These are phyloP conservation scores for Diaporthe humulicola DNA, from an alignment of 2,329 filamentous ascomycete species.

Conservation along the genomic window DNA sequence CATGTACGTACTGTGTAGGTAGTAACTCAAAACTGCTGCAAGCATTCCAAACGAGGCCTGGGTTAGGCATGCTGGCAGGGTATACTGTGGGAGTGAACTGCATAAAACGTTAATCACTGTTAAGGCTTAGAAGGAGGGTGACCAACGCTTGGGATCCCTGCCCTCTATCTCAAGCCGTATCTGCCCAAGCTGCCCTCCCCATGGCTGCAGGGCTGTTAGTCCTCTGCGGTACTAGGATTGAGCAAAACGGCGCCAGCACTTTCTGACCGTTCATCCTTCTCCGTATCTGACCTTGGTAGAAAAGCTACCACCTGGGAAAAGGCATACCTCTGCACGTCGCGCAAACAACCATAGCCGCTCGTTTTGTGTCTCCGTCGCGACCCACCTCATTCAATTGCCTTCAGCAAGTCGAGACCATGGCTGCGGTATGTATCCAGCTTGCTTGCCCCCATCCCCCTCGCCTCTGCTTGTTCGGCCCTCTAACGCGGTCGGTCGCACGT, in stretches of 20 bases:
- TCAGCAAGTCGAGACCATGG: constrained; percentile 36
- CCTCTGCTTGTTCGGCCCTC: not conserved
- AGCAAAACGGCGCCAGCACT: constrained; percentile 18
- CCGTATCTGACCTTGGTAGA: constrained; percentile 30
- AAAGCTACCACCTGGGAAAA: constrained; percentile 12
- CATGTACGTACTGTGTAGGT: not conserved
- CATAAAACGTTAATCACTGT: not conserved
- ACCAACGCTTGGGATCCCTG: not conserved
- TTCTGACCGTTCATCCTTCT: not conserved
- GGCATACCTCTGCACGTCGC: constrained; percentile 7
- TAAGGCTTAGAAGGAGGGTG: not conserved
- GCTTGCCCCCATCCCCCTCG: not conserved
- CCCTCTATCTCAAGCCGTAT: not conserved
- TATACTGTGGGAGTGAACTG: not conserved
- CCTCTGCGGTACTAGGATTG: not conserved
- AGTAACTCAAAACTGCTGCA: not conserved
- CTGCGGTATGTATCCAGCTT: constrained; percentile 39
- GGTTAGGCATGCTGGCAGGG: not conserved
- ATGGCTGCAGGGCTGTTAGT: not conserved
- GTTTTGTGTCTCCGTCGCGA: constrained; percentile 23
- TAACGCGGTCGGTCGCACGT: constrained; percentile 35
- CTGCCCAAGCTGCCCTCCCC: not conserved
- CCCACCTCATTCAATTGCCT: constrained; percentile 26
- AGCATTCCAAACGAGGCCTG: not conserved
- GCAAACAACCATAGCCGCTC: constrained; percentile 30